Percentiles rank a stretch among this genome's conserved stretches.
Evolutionary conservation across 176 grass and related monocot species (phyloP).

Genomic region (Oryza longistaminata): DNA sequence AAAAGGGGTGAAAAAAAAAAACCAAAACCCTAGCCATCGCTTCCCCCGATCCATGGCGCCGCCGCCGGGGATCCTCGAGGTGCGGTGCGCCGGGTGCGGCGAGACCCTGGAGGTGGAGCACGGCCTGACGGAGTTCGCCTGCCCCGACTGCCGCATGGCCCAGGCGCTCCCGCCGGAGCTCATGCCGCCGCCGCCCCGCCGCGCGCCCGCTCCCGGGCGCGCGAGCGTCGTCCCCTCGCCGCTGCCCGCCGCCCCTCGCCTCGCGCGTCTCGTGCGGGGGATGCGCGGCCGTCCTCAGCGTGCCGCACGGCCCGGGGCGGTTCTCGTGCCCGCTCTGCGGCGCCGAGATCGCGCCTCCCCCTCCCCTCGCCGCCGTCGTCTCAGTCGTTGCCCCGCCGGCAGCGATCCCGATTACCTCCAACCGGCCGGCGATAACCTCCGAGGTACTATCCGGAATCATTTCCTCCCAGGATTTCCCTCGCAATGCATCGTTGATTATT

Average conservation of each 20-base stretch:
- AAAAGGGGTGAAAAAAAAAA: not conserved
- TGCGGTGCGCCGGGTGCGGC: constrained; percentile 56
- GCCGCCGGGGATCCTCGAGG: constrained; percentile 45
- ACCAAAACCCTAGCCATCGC: not conserved
- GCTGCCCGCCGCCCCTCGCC: not conserved
- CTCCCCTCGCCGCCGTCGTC: constrained; percentile 6
- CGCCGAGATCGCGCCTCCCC: constrained; percentile 24
- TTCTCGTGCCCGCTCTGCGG: constrained; percentile 49
- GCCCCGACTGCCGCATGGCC: constrained; percentile 54
- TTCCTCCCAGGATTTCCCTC: not conserved
- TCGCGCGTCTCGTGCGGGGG: constrained; percentile 37
- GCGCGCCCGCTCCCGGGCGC: constrained; percentile 41
- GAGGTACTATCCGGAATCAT: constrained; percentile 2
- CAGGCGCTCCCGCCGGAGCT: constrained; percentile 69
- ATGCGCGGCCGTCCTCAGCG: constrained; percentile 44
- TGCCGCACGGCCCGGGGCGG: constrained; percentile 41
- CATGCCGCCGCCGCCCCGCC: constrained; percentile 50
- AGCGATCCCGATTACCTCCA: constrained; percentile 41
- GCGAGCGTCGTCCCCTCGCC: not conserved
- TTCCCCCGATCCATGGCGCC: constrained; percentile 17
- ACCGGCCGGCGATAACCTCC: not conserved
- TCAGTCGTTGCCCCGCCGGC: constrained; percentile 16
- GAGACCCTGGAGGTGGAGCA: constrained; percentile 71
- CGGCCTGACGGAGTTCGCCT: constrained; percentile 58
- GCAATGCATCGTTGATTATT: not conserved